Evolutionary conservation across 2,329 filamentous ascomycete genomes (phyloP), one percentile per base, ranked within the genome.

Genomic region (Cladosporium phlei): DNA sequence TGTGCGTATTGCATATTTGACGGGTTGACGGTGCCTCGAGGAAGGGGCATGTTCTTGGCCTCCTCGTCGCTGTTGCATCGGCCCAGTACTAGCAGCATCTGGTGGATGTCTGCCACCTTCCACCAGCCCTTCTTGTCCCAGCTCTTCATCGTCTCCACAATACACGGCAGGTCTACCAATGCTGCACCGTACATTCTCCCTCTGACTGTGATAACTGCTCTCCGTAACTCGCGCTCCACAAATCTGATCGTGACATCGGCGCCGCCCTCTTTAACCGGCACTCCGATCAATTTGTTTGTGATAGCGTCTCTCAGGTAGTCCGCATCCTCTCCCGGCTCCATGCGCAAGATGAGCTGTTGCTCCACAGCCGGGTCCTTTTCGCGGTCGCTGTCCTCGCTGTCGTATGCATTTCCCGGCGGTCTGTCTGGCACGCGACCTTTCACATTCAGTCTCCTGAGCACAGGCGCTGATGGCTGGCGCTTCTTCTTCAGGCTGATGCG

Each of bases 361-460:
- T 97, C 91, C 51, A 95, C 87, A 1, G 85, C 78, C 0, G 93
- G 93, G 60, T 98, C 93, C 8, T 73, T 68, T 66, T 98, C 93
- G 11, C 84, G 81, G 61, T 97, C 93, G 46, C 89, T 93, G 10
- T 90, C 88, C 66, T 97, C 93, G 3, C 90, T 96, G 64, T 98
- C 93, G 67, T 97, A 98, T 6, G 91, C 93, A 47, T 95, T 88
- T 42, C 93, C 93, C 1, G 80, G 78, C 4, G 82, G 82, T 53
- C 87, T 79, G 24, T 78, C 72, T 5, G 86, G 84, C 1, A 79
- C 75, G 52, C 81, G 78, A n/a, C 83, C 84, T 56, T 55, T 55
- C 17, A 51, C 49, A 17, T 50, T 56, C 45, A 55, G 51, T 37
- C 38, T 38, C 39, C 46, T 42, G 32, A 48, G 46, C 27, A 50